Percentiles rank a stretch among this genome's conserved stretches.
Evolutionary conservation across 2,329 filamentous ascomycete species (phyloP).

Genomic region (Nigrospora sphaerica): DNA sequence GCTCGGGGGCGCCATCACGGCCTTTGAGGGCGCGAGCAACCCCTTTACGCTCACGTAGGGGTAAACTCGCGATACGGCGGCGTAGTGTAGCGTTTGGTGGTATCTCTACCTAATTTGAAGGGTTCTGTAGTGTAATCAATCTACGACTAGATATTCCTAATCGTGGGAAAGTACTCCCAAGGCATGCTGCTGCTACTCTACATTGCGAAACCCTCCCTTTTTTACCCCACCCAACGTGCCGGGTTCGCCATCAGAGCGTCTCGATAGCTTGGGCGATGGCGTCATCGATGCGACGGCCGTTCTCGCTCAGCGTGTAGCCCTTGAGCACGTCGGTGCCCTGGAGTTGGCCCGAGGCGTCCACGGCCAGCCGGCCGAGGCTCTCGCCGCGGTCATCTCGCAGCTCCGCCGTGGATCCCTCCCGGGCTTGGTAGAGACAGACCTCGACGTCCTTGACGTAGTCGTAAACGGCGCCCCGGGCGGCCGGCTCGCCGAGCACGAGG

Average conservation of each 20-base stretch:
- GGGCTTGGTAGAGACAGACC: slow-evolving; percentile 36
- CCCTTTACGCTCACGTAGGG: slow-evolving; percentile 35
- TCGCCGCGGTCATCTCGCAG: slow-evolving; percentile 36
- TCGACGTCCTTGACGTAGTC: slow-evolving; percentile 40
- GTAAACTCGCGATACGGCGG: background rate
- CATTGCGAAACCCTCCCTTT: too few relatives aligned
- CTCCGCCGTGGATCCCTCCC: slow-evolving; percentile 30
- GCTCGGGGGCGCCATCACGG: slow-evolving; percentile 48
- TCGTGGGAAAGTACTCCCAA: too few relatives aligned
- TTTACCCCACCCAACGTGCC: too few relatives aligned
- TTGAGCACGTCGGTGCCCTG: slow-evolving; percentile 30
- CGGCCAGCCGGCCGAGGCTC: slow-evolving; percentile 28
- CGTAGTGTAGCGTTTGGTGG: background rate
- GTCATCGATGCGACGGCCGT: slow-evolving; percentile 13
- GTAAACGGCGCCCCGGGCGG: slow-evolving; percentile 34
- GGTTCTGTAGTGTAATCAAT: background rate
- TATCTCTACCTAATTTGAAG: too few relatives aligned
- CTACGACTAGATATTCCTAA: too few relatives aligned
- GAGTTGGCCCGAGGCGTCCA: slow-evolving; percentile 31
- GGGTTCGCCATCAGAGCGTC: slow-evolving; percentile 9
- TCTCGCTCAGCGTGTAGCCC: slow-evolving; percentile 20
- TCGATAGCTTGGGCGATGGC: slow-evolving; percentile 11
- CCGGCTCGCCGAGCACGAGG: slow-evolving; percentile 35
- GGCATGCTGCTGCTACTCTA: too few relatives aligned
- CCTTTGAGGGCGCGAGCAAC: slow-evolving; percentile 63